Percentiles rank a stretch among this genome's conserved stretches.
Evolutionary conservation across 129 eudicot species (phyloP).

Genomic region (Centella asiatica): DNA sequence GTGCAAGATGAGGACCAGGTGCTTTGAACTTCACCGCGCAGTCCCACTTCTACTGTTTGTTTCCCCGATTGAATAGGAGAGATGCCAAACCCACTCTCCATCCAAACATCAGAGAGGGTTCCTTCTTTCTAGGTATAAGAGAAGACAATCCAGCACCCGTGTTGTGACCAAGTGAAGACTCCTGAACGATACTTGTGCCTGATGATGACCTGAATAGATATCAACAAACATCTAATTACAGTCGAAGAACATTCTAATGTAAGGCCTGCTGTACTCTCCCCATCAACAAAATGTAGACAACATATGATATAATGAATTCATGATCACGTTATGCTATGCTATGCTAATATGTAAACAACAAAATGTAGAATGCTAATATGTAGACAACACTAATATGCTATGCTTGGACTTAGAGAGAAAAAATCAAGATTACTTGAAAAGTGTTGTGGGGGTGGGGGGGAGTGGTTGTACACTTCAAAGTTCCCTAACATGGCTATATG

Average conservation of each 20-base stretch:
- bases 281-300: neutral
- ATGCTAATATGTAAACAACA: too few species aligned
- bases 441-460: too few species aligned
- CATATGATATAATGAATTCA: neutral
- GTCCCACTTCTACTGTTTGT: constrained; percentile 9
- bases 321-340: too few species aligned
- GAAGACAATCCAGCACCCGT: constrained; percentile 20
- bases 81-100: constrained; percentile 32
- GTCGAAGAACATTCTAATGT: neutral
- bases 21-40: neutral
- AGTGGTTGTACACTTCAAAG: too few species aligned
- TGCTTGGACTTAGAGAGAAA: too few species aligned
- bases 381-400: too few species aligned
- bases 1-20: neutral
- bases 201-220: constrained; percentile 17
- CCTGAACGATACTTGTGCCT: constrained; percentile 16
- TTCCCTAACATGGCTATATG: too few species aligned
- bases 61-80: constrained; percentile 23
- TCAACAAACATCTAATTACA: neutral
- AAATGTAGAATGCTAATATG: too few species aligned
- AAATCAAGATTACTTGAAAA: too few species aligned
- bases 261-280: neutral
- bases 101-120: constrained; percentile 27
- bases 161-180: constrained; percentile 2
- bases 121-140: constrained; percentile 21